Conservation (phyloP, 1,139 yeast species). For the Debaryomyces udenii region DNA sequence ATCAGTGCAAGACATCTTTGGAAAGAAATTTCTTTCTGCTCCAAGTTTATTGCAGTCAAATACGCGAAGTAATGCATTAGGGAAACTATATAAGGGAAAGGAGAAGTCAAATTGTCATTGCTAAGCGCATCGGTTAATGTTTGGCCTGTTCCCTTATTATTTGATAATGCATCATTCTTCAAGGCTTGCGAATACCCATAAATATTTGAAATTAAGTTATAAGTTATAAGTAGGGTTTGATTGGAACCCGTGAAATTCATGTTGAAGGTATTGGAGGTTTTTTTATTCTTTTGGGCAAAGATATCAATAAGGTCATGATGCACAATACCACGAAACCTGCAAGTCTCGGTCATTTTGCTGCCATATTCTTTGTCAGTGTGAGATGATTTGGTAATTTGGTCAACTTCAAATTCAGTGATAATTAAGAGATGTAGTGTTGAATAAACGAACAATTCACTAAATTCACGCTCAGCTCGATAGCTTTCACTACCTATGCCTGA, state of each 20-base stretch:
- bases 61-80: conserved; percentile 22
- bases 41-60: conserved; percentile 18
- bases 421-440: conserved; percentile 31
- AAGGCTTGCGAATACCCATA: conserved; percentile 1
- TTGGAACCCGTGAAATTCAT: conserved; percentile 24
- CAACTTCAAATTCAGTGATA: conserved; percentile 28
- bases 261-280: conserved; percentile 23
- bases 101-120: neutral
- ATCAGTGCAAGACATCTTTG: conserved; percentile 20
- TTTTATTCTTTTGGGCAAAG: conserved; percentile 16
- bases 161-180: neutral
- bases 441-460: conserved; percentile 30
- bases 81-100: conserved; percentile 21
- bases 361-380: conserved; percentile 5
- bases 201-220: conserved; percentile 12
- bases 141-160: neutral
- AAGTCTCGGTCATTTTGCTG: conserved; percentile 14
- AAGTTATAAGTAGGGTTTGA: conserved; percentile 17
- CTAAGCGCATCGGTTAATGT: neutral
- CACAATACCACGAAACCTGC: conserved; percentile 20
- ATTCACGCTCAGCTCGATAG: conserved; percentile 19
- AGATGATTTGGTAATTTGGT: conserved; percentile 13
- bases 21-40: conserved; percentile 19
- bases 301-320: conserved; percentile 23
- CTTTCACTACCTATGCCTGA: conserved; percentile 27